Base-by-base conservation (phyloP, 1,139 yeast species). In the Wickerhamiella infanticola region DNA sequence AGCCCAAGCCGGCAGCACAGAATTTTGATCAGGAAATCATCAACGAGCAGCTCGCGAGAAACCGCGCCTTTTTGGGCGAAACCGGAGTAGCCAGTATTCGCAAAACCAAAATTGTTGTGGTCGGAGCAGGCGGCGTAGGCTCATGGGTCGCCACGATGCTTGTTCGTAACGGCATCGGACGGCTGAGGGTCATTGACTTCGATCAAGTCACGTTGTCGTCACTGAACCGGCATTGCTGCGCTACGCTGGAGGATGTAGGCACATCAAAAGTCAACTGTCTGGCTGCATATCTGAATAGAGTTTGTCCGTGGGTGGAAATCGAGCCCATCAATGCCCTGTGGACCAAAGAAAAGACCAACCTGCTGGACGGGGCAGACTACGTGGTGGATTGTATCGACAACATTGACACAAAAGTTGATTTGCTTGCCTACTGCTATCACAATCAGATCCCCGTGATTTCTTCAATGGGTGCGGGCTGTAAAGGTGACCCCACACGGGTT, bases 71-170 rank as follows among this genome's bases (percentile, higher is more conserved):
- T 58, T 68, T 90, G 35, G 86, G 95, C 3, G 82, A 80, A 44
- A 81, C 79, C 23, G 97, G 96, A 1, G 77, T 85, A 75, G 62
- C 65, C n/a, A 76, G 75, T 50, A 74, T 90, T 24, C 75, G 95
- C 47, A 63, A 69, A n/a, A 80, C 85, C 55, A 72, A 76, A 50
- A 75, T 90, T 2, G 81, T 85, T 3, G 82, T 90, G 18, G 95
- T 90, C n/a, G 98, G 98, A 29, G 94, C 90, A 7, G 98, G 98
- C 45, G 98, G 98, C 42, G 98, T 90, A 35, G 98, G 98, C 2
- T 86, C 97, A 0, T 88, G 95, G 93, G 95, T 81, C 8, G 81
- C 86, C 5, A 81, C 95, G 2, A 85, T 93, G 85, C 70, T 90
- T 49, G 83, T 83, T 1, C 75, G 98, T 56, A 82, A 95, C 6